Percentiles rank a stretch among this genome's conserved stretches.
Conservation (phyloP, 2,329 filamentous ascomycete genomes). For the Paraconiothyrium sp. region DNA sequence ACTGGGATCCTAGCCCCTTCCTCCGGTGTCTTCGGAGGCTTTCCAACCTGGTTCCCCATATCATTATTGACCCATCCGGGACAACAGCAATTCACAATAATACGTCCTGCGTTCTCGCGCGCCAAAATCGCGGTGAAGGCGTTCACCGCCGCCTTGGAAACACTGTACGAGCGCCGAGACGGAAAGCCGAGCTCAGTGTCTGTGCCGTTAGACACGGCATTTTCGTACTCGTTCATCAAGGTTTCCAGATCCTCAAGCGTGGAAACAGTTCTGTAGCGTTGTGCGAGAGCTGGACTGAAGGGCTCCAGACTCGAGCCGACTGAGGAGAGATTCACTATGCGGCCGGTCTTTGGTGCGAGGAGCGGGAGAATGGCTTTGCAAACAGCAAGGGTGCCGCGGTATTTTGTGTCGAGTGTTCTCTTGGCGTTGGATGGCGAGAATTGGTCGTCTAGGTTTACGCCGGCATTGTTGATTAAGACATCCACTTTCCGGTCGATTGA, state of each 20-base stretch:
- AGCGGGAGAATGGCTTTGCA: neutral
- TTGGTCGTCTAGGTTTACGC: neutral
- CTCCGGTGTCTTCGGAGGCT: conserved; percentile 29
- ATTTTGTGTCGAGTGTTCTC: neutral
- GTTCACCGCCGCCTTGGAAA: conserved; percentile 3
- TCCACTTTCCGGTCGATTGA: neutral
- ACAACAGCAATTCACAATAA: conserved; percentile 30
- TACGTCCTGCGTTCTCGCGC: neutral
- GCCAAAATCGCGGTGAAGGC: neutral
- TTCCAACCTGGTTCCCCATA: conserved; percentile 33
- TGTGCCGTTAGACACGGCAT: neutral
- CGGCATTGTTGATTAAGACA: neutral
- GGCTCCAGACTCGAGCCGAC: neutral
- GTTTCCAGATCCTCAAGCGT: neutral
- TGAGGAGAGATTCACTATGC: neutral
- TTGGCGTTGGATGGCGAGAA: neutral
- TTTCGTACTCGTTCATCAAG: neutral
- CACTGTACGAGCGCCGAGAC: neutral
- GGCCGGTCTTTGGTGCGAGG: neutral
- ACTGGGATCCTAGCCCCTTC: conserved; percentile 26
- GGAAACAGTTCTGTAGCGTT: neutral
- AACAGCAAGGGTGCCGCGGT: neutral
- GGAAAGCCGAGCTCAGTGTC: neutral
- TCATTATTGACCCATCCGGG: conserved; percentile 36
- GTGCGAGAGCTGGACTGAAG: neutral